Conservation (phyloP, 305 asterid genomes). For the Fraxinus angustifolia region DNA sequence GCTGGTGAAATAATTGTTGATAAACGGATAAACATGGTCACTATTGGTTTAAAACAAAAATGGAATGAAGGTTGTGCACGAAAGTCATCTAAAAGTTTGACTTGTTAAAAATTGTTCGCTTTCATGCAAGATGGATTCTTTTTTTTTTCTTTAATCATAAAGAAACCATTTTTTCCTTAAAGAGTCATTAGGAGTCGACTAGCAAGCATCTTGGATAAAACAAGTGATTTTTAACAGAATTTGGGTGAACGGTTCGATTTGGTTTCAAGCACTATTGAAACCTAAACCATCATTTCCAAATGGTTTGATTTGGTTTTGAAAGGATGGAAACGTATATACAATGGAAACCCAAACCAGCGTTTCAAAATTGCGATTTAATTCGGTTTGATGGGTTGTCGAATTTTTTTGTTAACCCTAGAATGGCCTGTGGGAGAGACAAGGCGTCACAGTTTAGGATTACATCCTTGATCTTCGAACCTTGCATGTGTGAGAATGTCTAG, state of each 20-base stretch:
- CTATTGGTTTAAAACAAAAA: background rate
- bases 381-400: background rate
- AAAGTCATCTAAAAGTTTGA: background rate
- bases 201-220: background rate
- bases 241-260: background rate
- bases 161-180: background rate
- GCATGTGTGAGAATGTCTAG: background rate
- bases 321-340: background rate
- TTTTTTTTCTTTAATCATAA: background rate
- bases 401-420: background rate
- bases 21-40: slow-evolving; percentile 25
- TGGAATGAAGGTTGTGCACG: background rate
- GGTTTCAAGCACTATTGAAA: background rate
- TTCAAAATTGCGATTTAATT: background rate
- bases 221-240: background rate
- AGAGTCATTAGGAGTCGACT: background rate
- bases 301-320: background rate
- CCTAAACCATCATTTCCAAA: background rate
- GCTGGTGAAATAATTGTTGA: slow-evolving; percentile 34
- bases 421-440: background rate
- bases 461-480: background rate
- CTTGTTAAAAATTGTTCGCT: background rate
- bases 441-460: background rate
- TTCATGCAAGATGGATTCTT: background rate
- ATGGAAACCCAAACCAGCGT: background rate